Evolutionary conservation across 371 early-diverging fungal genomes (phyloP), one percentile per base, ranked within the genome.

Genomic region (Lichtheimia ramosa): DNA sequence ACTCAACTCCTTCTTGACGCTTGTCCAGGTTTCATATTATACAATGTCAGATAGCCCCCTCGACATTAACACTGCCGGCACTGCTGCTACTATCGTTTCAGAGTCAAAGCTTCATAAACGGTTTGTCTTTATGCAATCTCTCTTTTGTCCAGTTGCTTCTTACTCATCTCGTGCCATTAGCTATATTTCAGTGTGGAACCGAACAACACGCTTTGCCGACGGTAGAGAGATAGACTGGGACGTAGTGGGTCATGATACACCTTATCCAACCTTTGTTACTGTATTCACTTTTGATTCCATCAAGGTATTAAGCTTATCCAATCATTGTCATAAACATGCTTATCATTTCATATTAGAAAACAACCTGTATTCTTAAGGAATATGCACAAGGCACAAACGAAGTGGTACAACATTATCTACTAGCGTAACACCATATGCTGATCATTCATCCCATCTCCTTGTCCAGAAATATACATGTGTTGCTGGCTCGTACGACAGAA

Each of bases 381-480:
- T 89, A 76, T 65, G 73, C 72, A 21, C 89, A 87, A 71, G 89
- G 89, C 28, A 77, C 85, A 18, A 86, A 87, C 60, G 83, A 83
- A 59, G 62, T 84, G 55, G 82, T 84, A 74, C 60, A 63, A 34
- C 25, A 53, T 56, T 14, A 15, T 20, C n/a, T 10, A n/a, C 34
- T 20, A 34, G n/a, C 24, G 24, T 54, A 20, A 14, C 18, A 40
- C 8, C 43, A 48, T 23, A 50, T 16, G 20, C 27, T 7, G 18
- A 39, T 27, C 4, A 7, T 42, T 42, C 21, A 0, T 20, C 15
- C 10, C 14, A 3, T 14, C 24, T 42, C 49, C 39, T 34, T 27
- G 12, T 14, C 14, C 60, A 79, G 82, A 79, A 80, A 74, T 85
- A 86, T 55, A 83, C 81, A 3, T 82, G 85, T 57, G 79, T 82